Base-by-base conservation (phyloP, 2,329 filamentous ascomycete genomes). In the Drechmeria coniospora region DNA sequence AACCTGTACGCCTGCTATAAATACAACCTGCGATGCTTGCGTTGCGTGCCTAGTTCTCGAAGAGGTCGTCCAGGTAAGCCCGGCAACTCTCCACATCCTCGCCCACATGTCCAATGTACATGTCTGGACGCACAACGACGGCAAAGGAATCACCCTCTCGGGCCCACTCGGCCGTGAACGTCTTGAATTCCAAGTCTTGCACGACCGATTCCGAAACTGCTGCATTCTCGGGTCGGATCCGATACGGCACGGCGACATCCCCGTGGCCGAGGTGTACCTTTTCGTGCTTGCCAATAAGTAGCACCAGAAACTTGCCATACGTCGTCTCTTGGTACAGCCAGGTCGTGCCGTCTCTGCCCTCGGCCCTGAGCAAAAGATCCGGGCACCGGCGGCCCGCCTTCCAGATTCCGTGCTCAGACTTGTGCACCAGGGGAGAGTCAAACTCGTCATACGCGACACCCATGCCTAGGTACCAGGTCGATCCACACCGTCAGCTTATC, bases 71-170 rank as follows among this genome's bases (percentile, higher is more conserved):
- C 10, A 49, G 35, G 34, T 53, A 53, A 16, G 34, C 28, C 21
- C 35, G 39, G 37, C 44, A 48, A n/a, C 41, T 42, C 4, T 36
- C 32, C 12, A 27, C 36, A 23, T 32, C 38, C 32, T 21, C 31
- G 11, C 47, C 46, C 12, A 53, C 49, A 28, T 43, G 48, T 10
- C 51, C 53, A 32, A 57, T 45, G 27, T 57, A 57, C 53, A 56
- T 53, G 32, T 57, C 53, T 10, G 53, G 53, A 9, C 53, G 43
- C 13, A 57, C 48, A 4, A 57, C 44, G 3, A 55, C 49, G 4
- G 39, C 35, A 22, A 45, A 49, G 4, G 35, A 25, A 20, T 51
- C 47, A 3, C 37, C 39, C 1, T 36, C 18, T 2, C 28, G 28
- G 16, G 47, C 42, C 39, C 46, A 45, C 14, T 50, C 48, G 3